Evolutionary conservation across 345 rosid genomes (phyloP).

Genomic region (Brassica cretica): DNA sequence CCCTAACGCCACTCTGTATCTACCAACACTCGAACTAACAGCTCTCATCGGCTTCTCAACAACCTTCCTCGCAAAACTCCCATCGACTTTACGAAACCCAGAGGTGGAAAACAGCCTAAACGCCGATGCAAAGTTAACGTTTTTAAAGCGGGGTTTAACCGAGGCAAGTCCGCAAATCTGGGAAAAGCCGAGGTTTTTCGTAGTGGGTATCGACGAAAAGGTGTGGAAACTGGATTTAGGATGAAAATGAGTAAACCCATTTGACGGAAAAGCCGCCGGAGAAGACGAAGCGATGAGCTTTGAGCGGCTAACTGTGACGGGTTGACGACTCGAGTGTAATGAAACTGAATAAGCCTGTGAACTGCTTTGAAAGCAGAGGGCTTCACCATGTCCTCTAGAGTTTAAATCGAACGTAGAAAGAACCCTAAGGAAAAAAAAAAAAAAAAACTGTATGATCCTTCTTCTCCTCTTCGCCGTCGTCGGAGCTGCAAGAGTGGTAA

Average conservation of each 20-base stretch:
- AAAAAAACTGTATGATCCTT: background rate
- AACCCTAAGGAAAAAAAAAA: background rate
- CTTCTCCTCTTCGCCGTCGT: slow-evolving; percentile 7
- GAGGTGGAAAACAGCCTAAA: slow-evolving; percentile 55
- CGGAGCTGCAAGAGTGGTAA: slow-evolving; percentile 2
- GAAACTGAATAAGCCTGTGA: slow-evolving; percentile 45
- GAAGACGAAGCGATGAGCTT: slow-evolving; percentile 30
- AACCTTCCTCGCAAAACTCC: slow-evolving; percentile 48
- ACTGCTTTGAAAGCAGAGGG: slow-evolving; percentile 44
- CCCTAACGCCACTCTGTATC: slow-evolving; percentile 69
- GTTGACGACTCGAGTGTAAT: slow-evolving; percentile 35
- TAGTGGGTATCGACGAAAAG: slow-evolving; percentile 39
- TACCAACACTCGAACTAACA: slow-evolving; percentile 52
- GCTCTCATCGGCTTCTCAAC: slow-evolving; percentile 59
- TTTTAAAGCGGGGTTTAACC: slow-evolving; percentile 30
- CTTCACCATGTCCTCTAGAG: slow-evolving; percentile 43
- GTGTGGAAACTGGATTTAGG: slow-evolving; percentile 32
- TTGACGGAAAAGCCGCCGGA: slow-evolving; percentile 25
- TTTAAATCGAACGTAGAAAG: background rate
- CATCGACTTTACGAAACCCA: slow-evolving; percentile 38
- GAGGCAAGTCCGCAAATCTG: slow-evolving; percentile 26
- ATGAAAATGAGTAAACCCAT: slow-evolving; percentile 30
- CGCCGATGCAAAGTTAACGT: slow-evolving; percentile 36
- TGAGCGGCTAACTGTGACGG: slow-evolving; percentile 20
- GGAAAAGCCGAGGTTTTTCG: slow-evolving; percentile 39